Percentiles rank a stretch among this genome's conserved stretches.
Evolutionary conservation across 176 grass and related monocot genomes (phyloP).

Genomic region (Lolium multiflorum): DNA sequence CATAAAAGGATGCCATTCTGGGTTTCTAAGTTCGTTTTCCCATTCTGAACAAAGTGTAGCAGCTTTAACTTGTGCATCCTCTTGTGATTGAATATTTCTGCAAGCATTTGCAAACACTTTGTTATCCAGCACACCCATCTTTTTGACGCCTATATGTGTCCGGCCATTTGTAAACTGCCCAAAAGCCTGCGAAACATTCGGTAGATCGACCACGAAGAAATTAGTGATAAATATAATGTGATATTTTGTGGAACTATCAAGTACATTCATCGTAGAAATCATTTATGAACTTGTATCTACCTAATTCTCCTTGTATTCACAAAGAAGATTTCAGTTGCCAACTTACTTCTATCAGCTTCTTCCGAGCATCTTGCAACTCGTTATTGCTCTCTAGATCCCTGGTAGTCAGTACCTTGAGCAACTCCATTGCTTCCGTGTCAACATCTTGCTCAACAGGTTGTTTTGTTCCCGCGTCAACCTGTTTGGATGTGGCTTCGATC

Average conservation of each 20-base stretch:
- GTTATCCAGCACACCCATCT: constrained; percentile 62
- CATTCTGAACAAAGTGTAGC: constrained; percentile 43
- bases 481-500: background rate
- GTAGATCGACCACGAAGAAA: background rate
- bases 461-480: background rate
- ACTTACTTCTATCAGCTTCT: background rate
- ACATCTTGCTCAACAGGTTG: background rate
- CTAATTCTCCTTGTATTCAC: background rate
- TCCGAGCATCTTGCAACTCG: background rate
- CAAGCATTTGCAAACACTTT: constrained; percentile 49
- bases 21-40: constrained; percentile 49
- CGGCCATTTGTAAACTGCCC: background rate
- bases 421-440: background rate
- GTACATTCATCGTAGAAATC: background rate
- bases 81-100: constrained; percentile 37
- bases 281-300: background rate
- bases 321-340: background rate
- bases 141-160: constrained; percentile 34
- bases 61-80: constrained; percentile 38
- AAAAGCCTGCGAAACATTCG: background rate
- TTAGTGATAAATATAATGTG: background rate
- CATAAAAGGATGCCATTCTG: constrained; percentile 60
- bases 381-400: background rate
- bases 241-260: background rate
- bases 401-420: background rate